Conservation (phyloP, 1,284 basidiomycete genomes). For the Meripilus lineatus region DNA sequence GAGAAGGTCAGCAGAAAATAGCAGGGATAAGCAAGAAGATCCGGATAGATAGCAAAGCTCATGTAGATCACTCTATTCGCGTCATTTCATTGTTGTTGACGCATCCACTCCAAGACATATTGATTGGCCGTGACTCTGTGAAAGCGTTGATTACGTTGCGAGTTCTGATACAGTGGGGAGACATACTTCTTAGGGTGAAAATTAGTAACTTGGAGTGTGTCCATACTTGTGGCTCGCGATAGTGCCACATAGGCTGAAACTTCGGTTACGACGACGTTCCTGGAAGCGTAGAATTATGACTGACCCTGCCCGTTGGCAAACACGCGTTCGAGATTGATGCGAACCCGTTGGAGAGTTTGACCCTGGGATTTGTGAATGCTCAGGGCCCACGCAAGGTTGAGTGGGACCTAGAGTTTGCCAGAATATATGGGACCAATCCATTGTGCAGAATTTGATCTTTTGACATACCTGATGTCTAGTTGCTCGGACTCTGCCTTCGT, state of each 20-base stretch:
- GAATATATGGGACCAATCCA: background rate
- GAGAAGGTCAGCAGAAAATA: too few species aligned
- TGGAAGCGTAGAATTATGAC: constrained; percentile 1
- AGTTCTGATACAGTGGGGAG: too few species aligned
- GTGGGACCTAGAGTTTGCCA: constrained; percentile 44
- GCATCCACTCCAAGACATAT: constrained; percentile 17
- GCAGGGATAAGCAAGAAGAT: too few species aligned
- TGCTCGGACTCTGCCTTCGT: constrained; percentile 47
- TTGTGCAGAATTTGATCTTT: background rate
- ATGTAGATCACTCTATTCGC: too few species aligned
- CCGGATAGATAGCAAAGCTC: too few species aligned
- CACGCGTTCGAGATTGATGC: constrained; percentile 54
- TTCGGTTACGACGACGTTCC: background rate
- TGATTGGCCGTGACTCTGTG: constrained; percentile 15
- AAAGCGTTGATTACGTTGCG: background rate
- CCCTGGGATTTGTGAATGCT: constrained; percentile 86
- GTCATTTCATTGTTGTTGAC: too few species aligned
- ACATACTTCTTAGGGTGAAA: constrained; percentile 9
- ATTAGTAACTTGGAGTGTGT: constrained; percentile 57
- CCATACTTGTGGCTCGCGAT: constrained; percentile 61
- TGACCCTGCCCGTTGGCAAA: constrained; percentile 80
- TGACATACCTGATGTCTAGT: constrained; percentile 42
- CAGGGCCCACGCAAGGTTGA: constrained; percentile 77
- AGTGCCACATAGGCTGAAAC: constrained; percentile 59
- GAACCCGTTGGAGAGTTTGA: constrained; percentile 74